Base-by-base conservation (phyloP, 768 basidiomycete species). In the Kondoa malvinella region DNA sequence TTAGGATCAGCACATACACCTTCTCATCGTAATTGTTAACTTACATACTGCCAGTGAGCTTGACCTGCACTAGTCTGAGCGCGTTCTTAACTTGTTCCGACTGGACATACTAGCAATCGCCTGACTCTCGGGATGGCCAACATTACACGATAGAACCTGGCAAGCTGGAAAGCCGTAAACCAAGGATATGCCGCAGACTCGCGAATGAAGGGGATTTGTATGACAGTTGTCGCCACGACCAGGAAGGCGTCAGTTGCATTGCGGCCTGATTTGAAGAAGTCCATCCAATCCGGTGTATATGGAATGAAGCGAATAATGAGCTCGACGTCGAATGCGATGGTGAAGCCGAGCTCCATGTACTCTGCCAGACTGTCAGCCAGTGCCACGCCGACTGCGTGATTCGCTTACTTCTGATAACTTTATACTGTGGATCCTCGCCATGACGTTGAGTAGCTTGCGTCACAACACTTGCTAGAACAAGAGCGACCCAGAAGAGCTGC, bases 41-140 rank as follows among this genome's bases (percentile, higher is more conserved):
- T n/a, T n/a, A n/a, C 81, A 95, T 84, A 75, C 91, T 92, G 12
- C 92, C 91, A 72, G 94, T 91, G 1, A 95, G 87, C 0, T 87
- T 86, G 21, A 88, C 80, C 91, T 92, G 71, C 40, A 50, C 21
- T 50, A 50, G 40, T 50, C 21, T 50, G 40, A 50, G 21, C 21
- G 40, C 21, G 12, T 50, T 8, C 21, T 21, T 8, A 21, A 50
- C 21, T 8, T 8, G 27, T 25, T 33, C 59, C 0, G 4, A 27
- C n/a, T n/a, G n/a, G n/a, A 77, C 84, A 67, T 67, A 92, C 90
- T 79, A 96, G 77, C 32, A 96, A 78, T 0, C 87, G 88, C 70
- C 83, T 86, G 90, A 95, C 95, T 67, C 89, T 80, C 0, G 92
- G 94, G 25, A 95, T 83, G 61, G 86, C 87, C 64, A 96, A 76